Evolutionary conservation across 306 rosid species (phyloP), one percentile per base, ranked within the genome.

Genomic region (Trichosanthes cucumerina): DNA sequence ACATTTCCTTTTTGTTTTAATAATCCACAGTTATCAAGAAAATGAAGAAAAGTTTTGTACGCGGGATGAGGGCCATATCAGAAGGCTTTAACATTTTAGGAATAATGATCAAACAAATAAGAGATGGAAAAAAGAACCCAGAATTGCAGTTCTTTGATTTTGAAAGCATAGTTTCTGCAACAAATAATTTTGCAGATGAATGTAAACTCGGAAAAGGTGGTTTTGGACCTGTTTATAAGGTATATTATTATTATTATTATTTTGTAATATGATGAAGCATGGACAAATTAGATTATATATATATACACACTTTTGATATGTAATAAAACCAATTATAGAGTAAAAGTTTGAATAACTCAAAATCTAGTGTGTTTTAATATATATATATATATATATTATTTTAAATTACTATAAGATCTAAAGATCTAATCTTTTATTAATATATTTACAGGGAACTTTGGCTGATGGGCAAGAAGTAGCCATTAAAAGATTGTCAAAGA

Each of bases 401-500:
- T 50, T 4, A 50, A 16, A 50, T 16, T 50, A 15, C 21, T 50
- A 50, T 39, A 4, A 39, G 44, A 39, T 39, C 6, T 39, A 44
- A 44, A 44, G 49, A 44, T 18, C 19, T 53, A 18, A 6, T 53
- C 2, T 53, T 53, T 19, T 19, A 53, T 18, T 6, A 53, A 53
- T 53, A 53, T 53, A 53, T 53, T 44, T 44, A 1, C 81, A 83
- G 89, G 89, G 91, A 16, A 54, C 4, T 56, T 65, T 85, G 24
- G 7, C 16, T 6, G 82, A 80, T 59, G 86, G 81, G 5, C 79
- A 53, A 80, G 86, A 88, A 68, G 65, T 88, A 49, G 91, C 88
- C 11, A 76, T 88, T 44, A 88, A 84, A 73, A 66, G 89, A 65
- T 83, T 86, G n/a, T 84, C 86, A 5, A 80, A 9, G 49, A 82